A percentile compares a stretch with the other conserved stretches of the same genome.
phyloP scores from a whole-genome alignment of 768 basidiomycete genomes.

The Collybia sp. region DNA sequence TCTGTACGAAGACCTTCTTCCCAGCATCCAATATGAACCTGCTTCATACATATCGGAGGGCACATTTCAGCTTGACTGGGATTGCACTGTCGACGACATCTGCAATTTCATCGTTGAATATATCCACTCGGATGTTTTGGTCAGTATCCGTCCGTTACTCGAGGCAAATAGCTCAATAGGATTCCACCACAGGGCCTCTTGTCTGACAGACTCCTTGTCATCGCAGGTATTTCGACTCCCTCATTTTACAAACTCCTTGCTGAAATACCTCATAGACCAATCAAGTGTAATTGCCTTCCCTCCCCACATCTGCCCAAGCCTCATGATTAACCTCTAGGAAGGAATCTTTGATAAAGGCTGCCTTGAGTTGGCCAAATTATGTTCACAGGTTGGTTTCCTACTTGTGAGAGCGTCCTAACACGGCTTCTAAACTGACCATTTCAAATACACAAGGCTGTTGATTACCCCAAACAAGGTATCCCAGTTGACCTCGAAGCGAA shows the following conservation, averaged over 20 bases:
- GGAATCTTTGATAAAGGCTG: conserved; percentile 62
- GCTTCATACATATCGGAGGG: conserved; percentile 42
- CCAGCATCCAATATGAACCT: conserved; percentile 42
- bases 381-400: conserved; percentile 38
- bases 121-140: conserved; percentile 78
- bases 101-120: conserved; percentile 82
- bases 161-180: neutral
- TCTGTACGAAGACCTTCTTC: conserved; percentile 48
- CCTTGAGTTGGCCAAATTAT: conserved; percentile 52
- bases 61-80: conserved; percentile 35
- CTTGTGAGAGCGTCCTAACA: too few relatives aligned
- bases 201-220: conserved; percentile 61
- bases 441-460: conserved; percentile 48
- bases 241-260: neutral
- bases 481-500: conserved; percentile 47
- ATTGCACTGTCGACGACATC: conserved; percentile 63
- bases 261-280: conserved; percentile 47
- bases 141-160: conserved; percentile 21
- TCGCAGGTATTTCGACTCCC: conserved; percentile 48
- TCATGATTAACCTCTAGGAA: conserved; percentile 28
- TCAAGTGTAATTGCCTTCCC: conserved; percentile 42
- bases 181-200: conserved; percentile 52
- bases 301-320: neutral
- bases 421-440: neutral
- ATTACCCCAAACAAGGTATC: conserved; percentile 76